Evolutionary conservation across 2,329 filamentous ascomycete species (phyloP).

Genomic region (Epichloe scottii): DNA sequence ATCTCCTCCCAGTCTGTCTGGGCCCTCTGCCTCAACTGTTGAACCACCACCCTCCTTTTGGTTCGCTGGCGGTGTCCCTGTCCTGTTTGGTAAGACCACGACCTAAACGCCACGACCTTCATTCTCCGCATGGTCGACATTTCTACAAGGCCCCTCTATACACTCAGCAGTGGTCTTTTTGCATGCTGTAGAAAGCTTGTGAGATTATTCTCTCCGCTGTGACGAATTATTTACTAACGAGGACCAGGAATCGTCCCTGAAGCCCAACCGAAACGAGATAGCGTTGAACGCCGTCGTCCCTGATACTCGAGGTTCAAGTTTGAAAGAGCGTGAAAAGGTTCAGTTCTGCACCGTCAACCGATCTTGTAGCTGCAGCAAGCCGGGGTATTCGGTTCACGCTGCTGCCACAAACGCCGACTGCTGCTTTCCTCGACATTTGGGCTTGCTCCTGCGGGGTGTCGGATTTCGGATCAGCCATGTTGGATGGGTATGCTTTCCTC

Average conservation of each 20-base stretch:
- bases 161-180: neutral
- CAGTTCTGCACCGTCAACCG: neutral
- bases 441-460: slow-evolving; percentile 12
- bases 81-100: slow-evolving; percentile 3
- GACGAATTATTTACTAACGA: slow-evolving; percentile 12
- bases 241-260: slow-evolving; percentile 9
- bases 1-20: neutral
- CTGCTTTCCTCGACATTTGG: slow-evolving; percentile 6
- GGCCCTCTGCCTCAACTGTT: neutral
- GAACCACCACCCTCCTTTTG: slow-evolving; percentile 1
- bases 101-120: neutral
- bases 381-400: neutral
- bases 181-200: neutral
- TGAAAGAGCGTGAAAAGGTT: neutral
- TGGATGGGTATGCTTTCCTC: slow-evolving; percentile 30
- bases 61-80: neutral
- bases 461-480: slow-evolving; percentile 5
- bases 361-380: neutral
- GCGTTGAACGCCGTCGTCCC: neutral
- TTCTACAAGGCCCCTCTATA: neutral
- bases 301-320: neutral
- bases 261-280: slow-evolving; percentile 15
- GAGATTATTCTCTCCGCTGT: neutral
- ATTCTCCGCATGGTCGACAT: neutral
- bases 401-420: slow-evolving; percentile 4